Percentiles rank a stretch among this genome's conserved stretches.
Conservation (phyloP, 768 basidiomycete species). For the Leccinellum rugosiceps region DNA sequence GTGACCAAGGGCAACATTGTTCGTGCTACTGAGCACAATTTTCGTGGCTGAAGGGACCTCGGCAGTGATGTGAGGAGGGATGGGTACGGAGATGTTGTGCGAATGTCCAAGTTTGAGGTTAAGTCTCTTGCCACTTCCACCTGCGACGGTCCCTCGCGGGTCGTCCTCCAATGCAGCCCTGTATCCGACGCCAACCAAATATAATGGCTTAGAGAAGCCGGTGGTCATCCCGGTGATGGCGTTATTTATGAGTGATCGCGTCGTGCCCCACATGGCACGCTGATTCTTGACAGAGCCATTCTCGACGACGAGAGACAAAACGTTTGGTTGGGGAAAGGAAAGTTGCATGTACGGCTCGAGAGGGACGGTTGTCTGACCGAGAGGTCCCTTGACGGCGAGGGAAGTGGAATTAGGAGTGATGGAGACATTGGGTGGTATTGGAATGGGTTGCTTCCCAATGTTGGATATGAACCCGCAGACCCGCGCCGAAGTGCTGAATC, state of each 20-base stretch:
- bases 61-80: constrained; percentile 78
- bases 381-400: constrained; percentile 56
- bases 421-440: constrained; percentile 47
- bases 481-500: constrained; percentile 50
- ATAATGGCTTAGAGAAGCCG: constrained; percentile 80
- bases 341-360: constrained; percentile 47
- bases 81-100: constrained; percentile 78
- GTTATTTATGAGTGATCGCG: constrained; percentile 84
- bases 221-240: constrained; percentile 87
- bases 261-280: constrained; percentile 93
- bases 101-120: constrained; percentile 94
- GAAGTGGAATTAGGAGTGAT: constrained; percentile 35
- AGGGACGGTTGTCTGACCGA: constrained; percentile 47
- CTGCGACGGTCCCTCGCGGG: constrained; percentile 56
- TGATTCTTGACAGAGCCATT: constrained; percentile 71
- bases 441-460: constrained; percentile 59
- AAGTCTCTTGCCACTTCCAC: constrained; percentile 62
- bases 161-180: constrained; percentile 83
- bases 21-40: constrained; percentile 76
- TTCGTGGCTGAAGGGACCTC: constrained; percentile 81
- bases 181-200: constrained; percentile 94
- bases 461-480: constrained; percentile 51
- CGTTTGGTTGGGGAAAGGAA: constrained; percentile 30
- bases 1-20: constrained; percentile 84
- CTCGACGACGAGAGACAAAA: constrained; percentile 42